Base-by-base conservation (phyloP, 768 basidiomycete genomes). In the Russula olivacea region DNA sequence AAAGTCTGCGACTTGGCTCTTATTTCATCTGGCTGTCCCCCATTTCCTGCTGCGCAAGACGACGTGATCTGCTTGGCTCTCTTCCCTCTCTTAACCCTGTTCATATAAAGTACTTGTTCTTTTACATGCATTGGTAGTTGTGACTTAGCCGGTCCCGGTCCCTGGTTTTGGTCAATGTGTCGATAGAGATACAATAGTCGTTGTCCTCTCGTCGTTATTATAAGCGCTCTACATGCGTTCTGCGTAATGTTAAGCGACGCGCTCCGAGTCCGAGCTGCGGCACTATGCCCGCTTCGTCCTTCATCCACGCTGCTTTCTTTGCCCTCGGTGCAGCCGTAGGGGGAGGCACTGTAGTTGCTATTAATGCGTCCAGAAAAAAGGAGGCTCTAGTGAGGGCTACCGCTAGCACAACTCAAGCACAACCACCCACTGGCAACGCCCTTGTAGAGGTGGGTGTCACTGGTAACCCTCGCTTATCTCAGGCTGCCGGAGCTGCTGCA, bases 321-420 rank as follows among this genome's bases (percentile, higher is more conserved):
- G 86, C 93, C 58, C 85, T 89, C 48, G 93, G 93, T 28, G 88
- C 91, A 1, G 72, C 87, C 25, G 76, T 94, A 28, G 93, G 93
- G 43, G 91, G 91, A 19, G 87, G 90, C 10, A 80, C 88, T 55
- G 84, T 83, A 34, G 78, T 81, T 4, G 80, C 72, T 19, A 70
- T 86, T 12, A 72, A 78, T 28, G 76, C 74, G 55, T 76, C 68
- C 64, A 73, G 66, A 66, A 68, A 69, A 63, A 70, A 64, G 57
- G 68, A 59, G 56, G 21, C 71, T 65, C 40, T 47, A 36, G 52
- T 25, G 34, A 48, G 34, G 8, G 61, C 28, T 11, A 12, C 11
- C 78, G 55, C 75, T 82, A 49, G 19, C 34, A 8, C 23, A 12
- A 38, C 14, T 23, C 23, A 12, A 34, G 14, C 30, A 40, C 14